Conservation (phyloP, 2,329 filamentous ascomycete species). For the Pseudogymnoascus sp. region DNA sequence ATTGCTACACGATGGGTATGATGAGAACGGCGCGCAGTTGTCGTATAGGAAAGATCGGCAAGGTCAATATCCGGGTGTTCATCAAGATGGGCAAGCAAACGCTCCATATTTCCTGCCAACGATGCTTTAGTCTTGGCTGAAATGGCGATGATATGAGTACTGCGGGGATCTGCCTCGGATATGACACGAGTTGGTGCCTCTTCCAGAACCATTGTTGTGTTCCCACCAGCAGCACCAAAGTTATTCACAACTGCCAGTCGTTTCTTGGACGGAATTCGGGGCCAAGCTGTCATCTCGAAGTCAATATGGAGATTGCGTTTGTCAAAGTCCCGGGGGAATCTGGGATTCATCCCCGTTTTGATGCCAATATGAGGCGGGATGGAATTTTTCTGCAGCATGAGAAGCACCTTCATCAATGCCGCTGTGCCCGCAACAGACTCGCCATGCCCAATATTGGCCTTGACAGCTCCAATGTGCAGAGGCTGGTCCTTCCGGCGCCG, state of each 20-base stretch:
- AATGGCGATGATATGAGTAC: conserved; percentile 34
- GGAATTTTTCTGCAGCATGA: conserved; percentile 22
- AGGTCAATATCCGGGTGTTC: conserved; percentile 13
- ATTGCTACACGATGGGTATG: conserved; percentile 46
- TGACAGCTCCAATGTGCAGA: conserved; percentile 32
- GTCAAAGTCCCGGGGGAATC: conserved; percentile 27
- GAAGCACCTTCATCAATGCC: conserved; percentile 23
- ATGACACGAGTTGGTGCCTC: conserved; percentile 22
- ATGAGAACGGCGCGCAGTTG: conserved; percentile 42
- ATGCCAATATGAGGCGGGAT: conserved; percentile 23
- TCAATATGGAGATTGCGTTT: conserved; percentile 30
- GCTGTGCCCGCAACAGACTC: conserved; percentile 21
- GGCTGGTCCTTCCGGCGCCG: conserved; percentile 44
- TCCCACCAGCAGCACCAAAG: conserved; percentile 32
- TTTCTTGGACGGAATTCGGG: conserved; percentile 24
- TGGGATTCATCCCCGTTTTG: conserved; percentile 26
- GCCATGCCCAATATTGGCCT: conserved; percentile 20
- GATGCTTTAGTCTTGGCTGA: conserved; percentile 34
- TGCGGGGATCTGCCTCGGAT: conserved; percentile 31
- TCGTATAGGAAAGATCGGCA: conserved; percentile 17
- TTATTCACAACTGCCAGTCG: conserved; percentile 39
- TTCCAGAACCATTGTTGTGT: conserved; percentile 18
- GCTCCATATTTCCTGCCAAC: conserved; percentile 12
- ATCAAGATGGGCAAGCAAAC: conserved; percentile 14
- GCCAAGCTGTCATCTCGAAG: conserved; percentile 10